A percentile compares a stretch with the other conserved stretches of the same genome.
phyloP scores from a whole-genome alignment of 352 stramenopile species.

The Pelagophyceae sp. region DNA sequence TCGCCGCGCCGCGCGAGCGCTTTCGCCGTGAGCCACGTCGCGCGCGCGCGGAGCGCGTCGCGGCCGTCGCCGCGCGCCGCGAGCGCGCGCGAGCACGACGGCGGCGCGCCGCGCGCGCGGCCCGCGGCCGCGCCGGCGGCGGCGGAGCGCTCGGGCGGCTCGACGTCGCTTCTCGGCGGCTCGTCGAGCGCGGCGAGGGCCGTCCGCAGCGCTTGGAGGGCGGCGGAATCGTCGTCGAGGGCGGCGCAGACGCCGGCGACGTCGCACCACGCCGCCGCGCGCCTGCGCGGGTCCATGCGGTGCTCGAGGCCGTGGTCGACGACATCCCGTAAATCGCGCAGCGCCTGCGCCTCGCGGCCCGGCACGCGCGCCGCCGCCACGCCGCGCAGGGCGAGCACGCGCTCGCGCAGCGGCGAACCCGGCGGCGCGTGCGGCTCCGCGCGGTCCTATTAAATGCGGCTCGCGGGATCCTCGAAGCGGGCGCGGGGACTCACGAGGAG shows the following conservation, averaged over 20 bases:
- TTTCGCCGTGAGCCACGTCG: not conserved
- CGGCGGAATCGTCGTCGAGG: not conserved
- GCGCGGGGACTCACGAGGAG: no score
- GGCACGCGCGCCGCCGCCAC: not conserved
- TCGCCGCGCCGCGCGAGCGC: not conserved
- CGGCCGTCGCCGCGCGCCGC: not conserved
- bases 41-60: not conserved
- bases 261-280: not conserved
- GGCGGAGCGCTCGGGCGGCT: not conserved
- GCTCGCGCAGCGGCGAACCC: not conserved
- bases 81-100: not conserved
- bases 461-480: no score
- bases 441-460: no score
- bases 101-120: not conserved
- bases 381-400: not conserved
- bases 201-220: not conserved
- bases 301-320: slow-evolving; percentile 8
- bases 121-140: not conserved
- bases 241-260: not conserved
- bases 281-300: not conserved
- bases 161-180: not conserved
- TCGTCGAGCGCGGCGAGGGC: not conserved
- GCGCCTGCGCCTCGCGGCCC: not conserved
- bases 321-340: not conserved
- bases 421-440: slow-evolving; percentile 14